Evolutionary conservation across 495 filamentous ascomycete species (phyloP), one percentile per base, ranked within the genome.

Genomic region (Neurospora cerealis): DNA sequence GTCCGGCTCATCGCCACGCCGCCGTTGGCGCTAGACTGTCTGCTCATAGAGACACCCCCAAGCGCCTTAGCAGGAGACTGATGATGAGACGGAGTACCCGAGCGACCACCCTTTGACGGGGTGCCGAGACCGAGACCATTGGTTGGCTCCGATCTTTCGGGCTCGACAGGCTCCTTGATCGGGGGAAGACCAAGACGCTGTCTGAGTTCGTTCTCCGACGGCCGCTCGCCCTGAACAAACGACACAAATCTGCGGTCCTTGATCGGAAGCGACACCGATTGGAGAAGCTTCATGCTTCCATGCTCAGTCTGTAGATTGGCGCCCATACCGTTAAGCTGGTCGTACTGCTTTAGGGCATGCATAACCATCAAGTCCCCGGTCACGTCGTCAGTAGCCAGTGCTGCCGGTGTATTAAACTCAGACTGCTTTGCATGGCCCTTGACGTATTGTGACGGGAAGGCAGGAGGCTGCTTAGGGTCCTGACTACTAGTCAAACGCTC

Each of bases 381-480:
- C 15, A 87, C 86, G 54, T 92, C 90, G 34, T 90, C 87, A 24
- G 82, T 83, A 71, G 86, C 85, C 36, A 91, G 79, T 0, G 86
- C 80, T 3, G 85, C 85, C 11, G 89, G 85, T 0, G 87, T 78
- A 74, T 83, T 84, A 38, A 80, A 83, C 34, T 83, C 80, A 21
- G 76, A 74, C 70, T 82, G 77, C 73, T 83, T 82, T 42, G 79
- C 80, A n/a, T 87, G 85, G 46, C 79, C 80, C 73, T 81, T 84
- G 17, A 83, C 79, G 71, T 87, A 87, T 79, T 87, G 84, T 78
- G 88, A 82, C 77, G 85, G 73, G 81, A 87, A 81, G 78, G 90
- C 83, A 37, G 91, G 91, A 4, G 91, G 91, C 42, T 92, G 84
- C 73, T 88, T 89, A 5, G 90, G 81, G 66, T 87, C 85, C 5